These are phyloP conservation scores for Pleurotus giganteus DNA, from an alignment of 768 basidiomycete genomes.

Conservation along the genomic window DNA sequence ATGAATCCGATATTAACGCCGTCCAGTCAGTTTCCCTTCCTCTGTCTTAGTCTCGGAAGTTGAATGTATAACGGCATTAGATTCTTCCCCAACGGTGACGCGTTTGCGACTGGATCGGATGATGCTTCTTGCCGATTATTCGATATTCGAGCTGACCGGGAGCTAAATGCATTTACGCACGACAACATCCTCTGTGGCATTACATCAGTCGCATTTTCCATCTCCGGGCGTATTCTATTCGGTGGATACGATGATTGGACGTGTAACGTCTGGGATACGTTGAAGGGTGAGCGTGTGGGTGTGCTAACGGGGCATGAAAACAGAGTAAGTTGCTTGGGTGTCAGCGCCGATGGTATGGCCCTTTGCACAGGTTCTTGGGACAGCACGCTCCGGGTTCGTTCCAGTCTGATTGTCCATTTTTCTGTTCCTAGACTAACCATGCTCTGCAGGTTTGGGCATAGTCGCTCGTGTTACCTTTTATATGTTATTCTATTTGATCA, in stretches of 20 bases:
- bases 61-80: slow-evolving; percentile 41
- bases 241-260: slow-evolving; percentile 99
- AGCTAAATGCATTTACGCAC: slow-evolving; percentile 95
- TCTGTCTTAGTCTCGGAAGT: slow-evolving; percentile 3
- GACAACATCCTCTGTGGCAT: slow-evolving; percentile 99
- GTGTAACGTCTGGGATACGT: slow-evolving; percentile 99
- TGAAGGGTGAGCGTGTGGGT: slow-evolving; percentile 97
- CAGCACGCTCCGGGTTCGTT: slow-evolving; percentile 86
- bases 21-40: slow-evolving; percentile 71
- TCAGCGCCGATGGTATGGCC: slow-evolving; percentile 95
- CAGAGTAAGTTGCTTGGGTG: slow-evolving; percentile 94
- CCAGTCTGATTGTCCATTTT: slow-evolving; percentile 5
- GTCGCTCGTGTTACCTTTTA: slow-evolving; percentile 21
- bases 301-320: slow-evolving; percentile 98
- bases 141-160: slow-evolving; percentile 96
- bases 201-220: slow-evolving; percentile 98
- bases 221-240: slow-evolving; percentile 95
- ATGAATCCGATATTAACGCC: slow-evolving; percentile 99
- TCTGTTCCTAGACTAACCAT: background rate
- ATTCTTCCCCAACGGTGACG: slow-evolving; percentile 99
- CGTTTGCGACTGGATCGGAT: slow-evolving; percentile 97
- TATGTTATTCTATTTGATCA: slow-evolving; percentile 18
- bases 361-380: slow-evolving; percentile 99
- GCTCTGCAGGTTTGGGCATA: slow-evolving; percentile 78
- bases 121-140: slow-evolving; percentile 98